phyloP scores from a whole-genome alignment of 177 flowering plant genomes.

The Vitis hybrid region DNA sequence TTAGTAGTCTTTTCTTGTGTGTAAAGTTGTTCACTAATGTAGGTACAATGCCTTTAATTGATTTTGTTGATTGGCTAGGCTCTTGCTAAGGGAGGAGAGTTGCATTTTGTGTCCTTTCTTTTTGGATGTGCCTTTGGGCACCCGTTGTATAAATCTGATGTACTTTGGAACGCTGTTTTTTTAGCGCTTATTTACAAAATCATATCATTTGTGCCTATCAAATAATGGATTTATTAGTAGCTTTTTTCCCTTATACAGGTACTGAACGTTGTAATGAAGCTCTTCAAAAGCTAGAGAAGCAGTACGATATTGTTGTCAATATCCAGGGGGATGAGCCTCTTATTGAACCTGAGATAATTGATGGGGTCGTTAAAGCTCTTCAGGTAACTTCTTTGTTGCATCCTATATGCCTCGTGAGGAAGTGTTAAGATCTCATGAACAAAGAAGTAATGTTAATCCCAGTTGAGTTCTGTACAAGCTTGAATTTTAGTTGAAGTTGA shows the following conservation, averaged over 20 bases:
- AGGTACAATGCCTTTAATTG: too few relatives aligned
- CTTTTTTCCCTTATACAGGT: slow-evolving; percentile 34
- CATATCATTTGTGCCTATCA: neutral
- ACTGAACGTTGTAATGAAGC: slow-evolving; percentile 97
- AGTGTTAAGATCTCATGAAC: too few relatives aligned
- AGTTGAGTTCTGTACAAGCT: neutral
- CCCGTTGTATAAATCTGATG: too few relatives aligned
- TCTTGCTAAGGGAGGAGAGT: too few relatives aligned
- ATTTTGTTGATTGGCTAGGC: too few relatives aligned
- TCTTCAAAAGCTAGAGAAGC: slow-evolving; percentile 71
- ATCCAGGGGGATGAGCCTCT: slow-evolving; percentile 99
- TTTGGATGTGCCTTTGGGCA: too few relatives aligned
- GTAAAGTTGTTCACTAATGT: too few relatives aligned
- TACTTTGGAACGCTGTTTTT: neutral
- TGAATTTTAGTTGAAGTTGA: too few relatives aligned
- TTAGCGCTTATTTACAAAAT: slow-evolving; percentile 2
- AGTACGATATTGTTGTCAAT: slow-evolving; percentile 92
- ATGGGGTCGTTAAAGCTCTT: slow-evolving; percentile 83
- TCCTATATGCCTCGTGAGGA: slow-evolving; percentile 51
- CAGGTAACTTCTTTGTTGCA: slow-evolving; percentile 52
- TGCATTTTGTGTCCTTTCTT: too few relatives aligned
- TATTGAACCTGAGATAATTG: slow-evolving; percentile 95
- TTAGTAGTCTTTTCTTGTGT: too few relatives aligned
- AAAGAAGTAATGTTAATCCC: too few relatives aligned
- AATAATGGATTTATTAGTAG: neutral